Evolutionary conservation across 768 basidiomycete genomes (phyloP), one percentile per base, ranked within the genome.

Genomic region (Trametes cubensis): DNA sequence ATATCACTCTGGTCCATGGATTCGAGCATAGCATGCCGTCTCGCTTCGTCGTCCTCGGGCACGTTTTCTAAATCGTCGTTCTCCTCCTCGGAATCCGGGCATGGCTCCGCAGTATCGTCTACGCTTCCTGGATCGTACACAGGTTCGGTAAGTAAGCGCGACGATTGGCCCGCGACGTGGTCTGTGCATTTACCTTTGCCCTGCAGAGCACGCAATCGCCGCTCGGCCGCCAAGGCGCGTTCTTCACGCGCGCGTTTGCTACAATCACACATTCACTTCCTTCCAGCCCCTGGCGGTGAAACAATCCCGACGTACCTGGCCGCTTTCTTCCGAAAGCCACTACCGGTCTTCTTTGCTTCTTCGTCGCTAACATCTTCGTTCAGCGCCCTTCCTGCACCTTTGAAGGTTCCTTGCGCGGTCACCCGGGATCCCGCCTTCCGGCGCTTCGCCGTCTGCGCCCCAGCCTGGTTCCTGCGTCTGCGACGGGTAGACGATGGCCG

Each of bases 171-270:
- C 34, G 10, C 34, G 34, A 34, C 34, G 34, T 34, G 5, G 10
- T 34, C 34, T 5, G 34, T 34, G 34, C 4, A 62, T 70, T 60
- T 58, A 76, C 76, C 66, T 67, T 69, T 69, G 30, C 70, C 71
- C 71, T 81, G 79, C 48, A 86, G 68, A 10, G 79, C 77, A 51
- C 73, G 74, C 14, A 90, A 54, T 38, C 92, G 81, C 21, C 76
- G 78, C 73, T 94, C 89, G 7, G 83, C 84, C n/a, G 91, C 92
- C 39, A 85, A 65, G 1, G 90, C 91, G 58, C 91, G 81, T 70
- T 91, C 89, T 66, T 91, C 90, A 61, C 91, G 77, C 15, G 90
- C 92, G 34, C 88, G 81, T 71, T 91, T 91, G 71, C 92, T 94
- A 69, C 7, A 11, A 18, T 17, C 21, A 13, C 25, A 25, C 25